Evolutionary conservation across 192 early-diverging fungal genomes (phyloP).

Genomic region (Rhizophagus sp.): DNA sequence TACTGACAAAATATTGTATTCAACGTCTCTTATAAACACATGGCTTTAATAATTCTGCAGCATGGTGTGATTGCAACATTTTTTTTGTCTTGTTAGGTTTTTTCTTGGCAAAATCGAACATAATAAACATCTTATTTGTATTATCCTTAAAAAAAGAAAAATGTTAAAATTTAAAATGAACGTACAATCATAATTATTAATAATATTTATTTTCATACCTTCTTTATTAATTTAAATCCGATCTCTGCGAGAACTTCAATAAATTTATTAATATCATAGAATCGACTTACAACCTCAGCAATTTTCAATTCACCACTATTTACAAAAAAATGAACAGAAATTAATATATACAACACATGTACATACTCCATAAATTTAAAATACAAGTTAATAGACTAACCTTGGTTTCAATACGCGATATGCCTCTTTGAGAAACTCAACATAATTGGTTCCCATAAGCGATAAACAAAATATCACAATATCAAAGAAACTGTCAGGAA

Average conservation of each 20-base stretch:
- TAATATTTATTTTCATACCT: slow-evolving; percentile 44
- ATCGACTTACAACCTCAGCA: slow-evolving; percentile 91
- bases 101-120: slow-evolving; percentile 80
- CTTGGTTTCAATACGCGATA: slow-evolving; percentile 76
- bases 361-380: slow-evolving; percentile 6
- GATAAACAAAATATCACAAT: slow-evolving; percentile 89
- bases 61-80: slow-evolving; percentile 38
- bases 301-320: slow-evolving; percentile 86
- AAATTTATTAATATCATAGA: slow-evolving; percentile 79
- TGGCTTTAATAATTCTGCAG: slow-evolving; percentile 55
- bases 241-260: slow-evolving; percentile 65
- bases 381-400: slow-evolving; percentile 42
- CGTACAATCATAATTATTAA: not conserved
- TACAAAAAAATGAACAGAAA: slow-evolving; percentile 15
- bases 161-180: not conserved
- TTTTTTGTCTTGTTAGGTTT: slow-evolving; percentile 43
- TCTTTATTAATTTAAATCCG: slow-evolving; percentile 76
- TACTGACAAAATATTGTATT: not conserved
- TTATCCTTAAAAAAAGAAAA: slow-evolving; percentile 51
- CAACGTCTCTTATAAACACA: slow-evolving; percentile 63
- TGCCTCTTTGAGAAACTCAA: slow-evolving; percentile 89
- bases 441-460: slow-evolving; percentile 97
- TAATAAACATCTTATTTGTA: slow-evolving; percentile 93
- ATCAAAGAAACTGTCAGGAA: slow-evolving; percentile 68
- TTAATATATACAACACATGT: not conserved